These are phyloP conservation scores for Hansenula lynferdii DNA, from an alignment of 1,139 yeast genomes.

Conservation along the genomic window DNA sequence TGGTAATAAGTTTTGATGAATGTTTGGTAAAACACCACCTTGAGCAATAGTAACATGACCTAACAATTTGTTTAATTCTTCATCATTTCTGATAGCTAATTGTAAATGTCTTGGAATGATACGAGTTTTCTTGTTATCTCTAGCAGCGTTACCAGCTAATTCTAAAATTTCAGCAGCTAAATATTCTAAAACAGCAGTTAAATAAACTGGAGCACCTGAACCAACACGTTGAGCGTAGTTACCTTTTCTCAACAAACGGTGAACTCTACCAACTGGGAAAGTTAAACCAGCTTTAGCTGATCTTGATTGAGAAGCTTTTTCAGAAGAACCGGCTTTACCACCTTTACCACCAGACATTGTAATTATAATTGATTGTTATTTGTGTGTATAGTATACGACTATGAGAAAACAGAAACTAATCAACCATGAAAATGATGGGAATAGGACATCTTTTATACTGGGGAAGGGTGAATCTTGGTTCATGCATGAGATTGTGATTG, in stretches of 20 bases:
- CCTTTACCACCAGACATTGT: constrained; percentile 99
- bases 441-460: too few relatives aligned
- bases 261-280: constrained; percentile 99
- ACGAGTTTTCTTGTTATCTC: constrained; percentile 98
- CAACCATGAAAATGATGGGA: not conserved
- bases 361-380: constrained; percentile 23
- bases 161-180: constrained; percentile 96
- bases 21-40: constrained; percentile 99
- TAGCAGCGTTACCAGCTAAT: constrained; percentile 98
- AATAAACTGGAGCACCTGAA: constrained; percentile 96
- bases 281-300: constrained; percentile 98
- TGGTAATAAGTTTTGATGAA: constrained; percentile 95
- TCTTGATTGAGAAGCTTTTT: constrained; percentile 95
- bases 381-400: constrained; percentile 10
- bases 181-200: constrained; percentile 95
- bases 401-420: not conserved
- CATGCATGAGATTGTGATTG: too few relatives aligned
- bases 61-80: constrained; percentile 88
- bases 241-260: constrained; percentile 95
- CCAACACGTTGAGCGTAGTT: constrained; percentile 99
- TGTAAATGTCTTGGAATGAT: constrained; percentile 98
- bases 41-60: constrained; percentile 97
- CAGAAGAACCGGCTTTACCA: constrained; percentile 89
- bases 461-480: too few relatives aligned
- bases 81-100: constrained; percentile 97